phyloP scores from a whole-genome alignment of 2,329 filamentous ascomycete genomes.

The Scedosporium aurantiacum region DNA sequence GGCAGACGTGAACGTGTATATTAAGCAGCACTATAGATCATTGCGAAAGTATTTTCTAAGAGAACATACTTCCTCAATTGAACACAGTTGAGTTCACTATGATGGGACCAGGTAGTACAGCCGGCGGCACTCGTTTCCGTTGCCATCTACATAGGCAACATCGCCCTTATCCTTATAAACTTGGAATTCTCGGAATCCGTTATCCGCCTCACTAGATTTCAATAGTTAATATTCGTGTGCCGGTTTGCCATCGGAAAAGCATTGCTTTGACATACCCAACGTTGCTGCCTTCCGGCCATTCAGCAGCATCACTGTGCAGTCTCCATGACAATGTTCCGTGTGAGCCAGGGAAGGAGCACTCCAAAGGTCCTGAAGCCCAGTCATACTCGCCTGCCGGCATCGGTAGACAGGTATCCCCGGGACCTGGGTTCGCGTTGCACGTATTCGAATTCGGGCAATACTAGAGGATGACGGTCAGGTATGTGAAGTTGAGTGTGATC shows the following conservation, averaged over 20 bases:
- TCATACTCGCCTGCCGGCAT: background rate
- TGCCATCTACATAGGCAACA: background rate
- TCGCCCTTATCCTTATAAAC: background rate
- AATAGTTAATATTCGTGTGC: background rate
- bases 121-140: background rate
- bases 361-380: background rate
- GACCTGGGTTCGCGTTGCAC: background rate
- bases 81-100: no score
- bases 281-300: background rate
- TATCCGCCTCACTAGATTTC: background rate
- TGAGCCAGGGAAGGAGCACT: background rate
- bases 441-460: background rate
- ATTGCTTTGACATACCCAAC: background rate
- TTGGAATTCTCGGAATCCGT: background rate
- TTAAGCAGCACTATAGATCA: no score
- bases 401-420: background rate
- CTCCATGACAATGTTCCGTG: background rate
- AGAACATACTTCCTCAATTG: no score
- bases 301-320: background rate
- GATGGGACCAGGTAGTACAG: background rate
- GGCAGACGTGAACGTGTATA: no score
- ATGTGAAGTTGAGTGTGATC: background rate
- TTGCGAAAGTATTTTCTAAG: no score
- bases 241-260: background rate
- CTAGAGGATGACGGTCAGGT: background rate